These are phyloP conservation scores for Aspergillus coremiiformis DNA, from an alignment of 495 filamentous ascomycete species.

Conservation along the genomic window DNA sequence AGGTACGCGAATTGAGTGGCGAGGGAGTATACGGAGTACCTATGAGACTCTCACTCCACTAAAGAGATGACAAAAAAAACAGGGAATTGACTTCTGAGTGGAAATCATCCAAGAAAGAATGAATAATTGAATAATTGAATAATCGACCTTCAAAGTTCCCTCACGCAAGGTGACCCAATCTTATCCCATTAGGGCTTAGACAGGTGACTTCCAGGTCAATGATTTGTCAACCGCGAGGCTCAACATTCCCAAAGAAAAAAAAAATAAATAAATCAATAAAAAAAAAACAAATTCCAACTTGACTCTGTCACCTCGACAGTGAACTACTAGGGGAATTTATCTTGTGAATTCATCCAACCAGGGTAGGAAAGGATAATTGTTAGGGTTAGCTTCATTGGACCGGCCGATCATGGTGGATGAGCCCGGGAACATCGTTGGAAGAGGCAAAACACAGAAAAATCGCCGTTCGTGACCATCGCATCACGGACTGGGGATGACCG, in stretches of 20 bases:
- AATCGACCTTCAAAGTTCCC: too few species aligned
- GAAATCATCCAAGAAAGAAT: too few species aligned
- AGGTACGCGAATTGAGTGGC: too few species aligned
- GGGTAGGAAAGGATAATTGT: neutral
- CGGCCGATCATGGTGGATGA: neutral
- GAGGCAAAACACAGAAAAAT: neutral
- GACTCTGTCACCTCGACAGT: too few species aligned
- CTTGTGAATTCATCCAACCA: neutral
- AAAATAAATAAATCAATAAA: too few species aligned
- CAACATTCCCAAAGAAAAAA: neutral
- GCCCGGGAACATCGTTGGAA: neutral
- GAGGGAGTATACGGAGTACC: too few species aligned
- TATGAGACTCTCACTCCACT: too few species aligned
- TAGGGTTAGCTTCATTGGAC: neutral
- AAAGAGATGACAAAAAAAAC: too few species aligned
- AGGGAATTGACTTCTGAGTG: too few species aligned
- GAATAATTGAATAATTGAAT: too few species aligned
- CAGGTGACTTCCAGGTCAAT: too few species aligned
- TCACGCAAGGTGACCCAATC: neutral
- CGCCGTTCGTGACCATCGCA: neutral
- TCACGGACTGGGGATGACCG: neutral
- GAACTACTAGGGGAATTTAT: neutral
- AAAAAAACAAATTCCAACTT: too few species aligned
- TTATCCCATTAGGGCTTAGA: neutral
- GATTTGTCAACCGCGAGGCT: conserved; percentile 1